These are phyloP conservation scores for Lichtheimia ornata DNA, from an alignment of 371 early-diverging fungal species.

Conservation along the genomic window DNA sequence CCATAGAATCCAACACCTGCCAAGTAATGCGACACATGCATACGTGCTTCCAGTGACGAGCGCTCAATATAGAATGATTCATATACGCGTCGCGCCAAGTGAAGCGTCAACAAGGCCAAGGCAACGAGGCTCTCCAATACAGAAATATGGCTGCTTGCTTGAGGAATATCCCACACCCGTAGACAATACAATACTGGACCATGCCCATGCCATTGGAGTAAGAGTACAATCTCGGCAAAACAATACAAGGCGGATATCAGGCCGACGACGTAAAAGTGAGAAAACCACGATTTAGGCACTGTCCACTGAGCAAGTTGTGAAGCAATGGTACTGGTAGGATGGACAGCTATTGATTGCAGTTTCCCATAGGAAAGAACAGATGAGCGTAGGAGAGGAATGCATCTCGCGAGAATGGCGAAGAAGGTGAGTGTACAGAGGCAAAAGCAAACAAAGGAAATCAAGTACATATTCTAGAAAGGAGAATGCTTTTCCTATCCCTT, in stretches of 20 bases:
- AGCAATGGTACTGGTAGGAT: conserved; percentile 24
- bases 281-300: conserved; percentile 68
- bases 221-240: conserved; percentile 18
- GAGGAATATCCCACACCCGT: conserved; percentile 21
- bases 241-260: conserved; percentile 26
- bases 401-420: conserved; percentile 28
- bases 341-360: conserved; percentile 28
- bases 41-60: conserved; percentile 55
- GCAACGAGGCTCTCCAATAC: conserved; percentile 33
- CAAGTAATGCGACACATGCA: conserved; percentile 71
- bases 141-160: conserved; percentile 21
- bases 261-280: conserved; percentile 70
- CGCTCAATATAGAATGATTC: conserved; percentile 64
- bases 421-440: conserved; percentile 19
- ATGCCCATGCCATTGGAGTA: background rate
- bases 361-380: conserved; percentile 51
- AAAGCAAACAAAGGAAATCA: conserved; percentile 13
- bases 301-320: conserved; percentile 26
- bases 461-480: conserved; percentile 7
- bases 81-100: conserved; percentile 62
- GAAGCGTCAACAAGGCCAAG: conserved; percentile 50
- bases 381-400: conserved; percentile 25
- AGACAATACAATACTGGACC: conserved; percentile 22
- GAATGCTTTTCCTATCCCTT: background rate
- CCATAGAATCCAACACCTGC: conserved; percentile 72